Conservation (phyloP, 148 eudicot species). For the Rhododendron ovatum region DNA sequence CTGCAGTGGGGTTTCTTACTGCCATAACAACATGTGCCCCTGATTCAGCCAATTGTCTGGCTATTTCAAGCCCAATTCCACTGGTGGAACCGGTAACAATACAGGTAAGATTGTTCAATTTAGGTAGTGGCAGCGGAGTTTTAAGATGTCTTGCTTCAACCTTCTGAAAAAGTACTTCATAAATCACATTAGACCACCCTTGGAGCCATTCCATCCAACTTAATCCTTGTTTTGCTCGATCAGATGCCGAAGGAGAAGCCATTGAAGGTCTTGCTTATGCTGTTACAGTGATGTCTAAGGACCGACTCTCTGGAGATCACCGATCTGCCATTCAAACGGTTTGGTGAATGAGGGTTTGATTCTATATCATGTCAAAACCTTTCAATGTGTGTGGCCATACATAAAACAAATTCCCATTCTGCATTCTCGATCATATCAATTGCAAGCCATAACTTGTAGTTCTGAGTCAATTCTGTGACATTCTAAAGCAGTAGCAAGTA, state of each 20-base stretch:
- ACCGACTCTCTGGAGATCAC: not conserved
- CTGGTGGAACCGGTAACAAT: constrained; percentile 30
- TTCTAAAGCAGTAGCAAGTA: not conserved
- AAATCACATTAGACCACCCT: constrained; percentile 20
- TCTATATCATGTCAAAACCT: not conserved
- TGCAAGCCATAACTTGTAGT: not conserved
- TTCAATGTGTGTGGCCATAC: not conserved
- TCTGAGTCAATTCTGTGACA: not conserved
- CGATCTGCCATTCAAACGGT: not conserved
- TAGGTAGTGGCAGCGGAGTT: constrained; percentile 24
- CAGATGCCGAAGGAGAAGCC: not conserved
- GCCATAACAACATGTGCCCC: constrained; percentile 32
- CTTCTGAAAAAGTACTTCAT: constrained; percentile 21
- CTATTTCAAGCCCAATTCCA: constrained; percentile 28
- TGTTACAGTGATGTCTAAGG: not conserved
- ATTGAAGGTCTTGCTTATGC: not conserved
- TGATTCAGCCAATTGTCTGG: constrained; percentile 24
- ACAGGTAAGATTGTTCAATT: constrained; percentile 9
- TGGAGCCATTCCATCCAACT: constrained; percentile 30
- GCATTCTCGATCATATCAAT: not conserved
- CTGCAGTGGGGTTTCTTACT: constrained; percentile 20
- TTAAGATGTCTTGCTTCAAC: constrained; percentile 15
- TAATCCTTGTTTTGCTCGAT: constrained; percentile 10
- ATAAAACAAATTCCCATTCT: not conserved
- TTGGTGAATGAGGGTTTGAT: not conserved